A percentile compares a stretch with the other conserved stretches of the same genome.
phyloP scores from a whole-genome alignment of 495 filamentous ascomycete genomes.

The Hypoxylon fragiforme region DNA sequence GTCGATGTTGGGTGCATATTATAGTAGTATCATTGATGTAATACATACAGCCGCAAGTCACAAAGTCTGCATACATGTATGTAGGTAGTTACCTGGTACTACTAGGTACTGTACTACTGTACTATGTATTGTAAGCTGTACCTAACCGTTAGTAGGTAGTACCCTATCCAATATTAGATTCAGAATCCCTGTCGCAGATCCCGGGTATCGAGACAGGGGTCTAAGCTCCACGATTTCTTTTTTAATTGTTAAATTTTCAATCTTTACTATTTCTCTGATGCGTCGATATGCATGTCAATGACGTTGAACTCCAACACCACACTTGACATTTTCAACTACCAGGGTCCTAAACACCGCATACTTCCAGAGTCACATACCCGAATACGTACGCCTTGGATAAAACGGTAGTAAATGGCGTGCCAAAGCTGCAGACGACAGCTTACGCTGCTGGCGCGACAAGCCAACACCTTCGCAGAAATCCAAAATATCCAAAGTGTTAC shows the following conservation, averaged over 20 bases:
- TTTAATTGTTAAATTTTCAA: slow-evolving; percentile 12
- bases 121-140: too few relatives aligned
- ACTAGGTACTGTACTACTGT: too few relatives aligned
- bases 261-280: slow-evolving; percentile 8
- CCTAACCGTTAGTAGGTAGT: too few relatives aligned
- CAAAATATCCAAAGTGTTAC: slow-evolving; percentile 29
- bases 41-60: too few relatives aligned
- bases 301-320: slow-evolving; percentile 26
- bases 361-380: background rate
- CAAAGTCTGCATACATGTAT: too few relatives aligned
- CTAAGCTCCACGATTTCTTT: slow-evolving; percentile 21
- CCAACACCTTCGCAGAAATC: slow-evolving; percentile 19
- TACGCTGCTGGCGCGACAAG: slow-evolving; percentile 32
- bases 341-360: background rate
- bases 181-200: slow-evolving; percentile 27
- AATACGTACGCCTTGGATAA: background rate
- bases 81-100: too few relatives aligned
- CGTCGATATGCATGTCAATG: slow-evolving; percentile 30
- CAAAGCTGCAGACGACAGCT: slow-evolving; percentile 39
- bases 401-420: slow-evolving; percentile 37
- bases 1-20: too few relatives aligned
- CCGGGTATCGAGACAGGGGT: slow-evolving; percentile 5
- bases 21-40: too few relatives aligned
- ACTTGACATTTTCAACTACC: background rate
- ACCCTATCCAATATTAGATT: too few relatives aligned